phyloP scores from a whole-genome alignment of 1,284 basidiomycete genomes.

The Peniophora sp. region DNA sequence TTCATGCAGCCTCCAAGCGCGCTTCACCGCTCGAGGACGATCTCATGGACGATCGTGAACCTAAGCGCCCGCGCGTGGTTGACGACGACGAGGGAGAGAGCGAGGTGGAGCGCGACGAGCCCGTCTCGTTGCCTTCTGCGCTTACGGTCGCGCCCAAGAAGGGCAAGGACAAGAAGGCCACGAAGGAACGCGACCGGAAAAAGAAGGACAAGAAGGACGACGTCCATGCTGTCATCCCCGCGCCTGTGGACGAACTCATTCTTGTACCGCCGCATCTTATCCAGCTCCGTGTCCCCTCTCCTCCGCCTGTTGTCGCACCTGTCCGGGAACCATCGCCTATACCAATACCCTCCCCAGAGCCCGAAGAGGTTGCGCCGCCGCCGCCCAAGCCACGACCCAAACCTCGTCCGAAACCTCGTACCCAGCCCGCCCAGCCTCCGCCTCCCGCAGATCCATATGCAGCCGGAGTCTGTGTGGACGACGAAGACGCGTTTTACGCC shows the following conservation, averaged over 20 bases:
- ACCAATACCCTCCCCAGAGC: constrained; percentile 17
- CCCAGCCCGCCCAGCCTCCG: constrained; percentile 31
- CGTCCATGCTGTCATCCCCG: constrained; percentile 45
- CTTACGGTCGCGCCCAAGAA: constrained; percentile 25
- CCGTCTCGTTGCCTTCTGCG: constrained; percentile 16
- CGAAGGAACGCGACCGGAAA: constrained; percentile 23
- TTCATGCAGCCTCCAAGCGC: too few relatives aligned
- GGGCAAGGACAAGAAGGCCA: constrained; percentile 29
- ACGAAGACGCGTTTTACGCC: constrained; percentile 87
- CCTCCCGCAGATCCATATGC: constrained; percentile 53
- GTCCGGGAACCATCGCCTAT: neutral
- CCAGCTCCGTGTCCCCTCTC: constrained; percentile 36
- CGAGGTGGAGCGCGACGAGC: constrained; percentile 25
- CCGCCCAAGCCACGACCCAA: constrained; percentile 27
- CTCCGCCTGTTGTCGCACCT: neutral
- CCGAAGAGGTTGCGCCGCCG: constrained; percentile 32
- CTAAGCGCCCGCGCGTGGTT: constrained; percentile 12
- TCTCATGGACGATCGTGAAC: neutral
- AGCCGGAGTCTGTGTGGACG: constrained; percentile 69
- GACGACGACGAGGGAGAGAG: constrained; percentile 19
- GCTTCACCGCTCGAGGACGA: too few relatives aligned
- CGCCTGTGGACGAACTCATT: constrained; percentile 25
- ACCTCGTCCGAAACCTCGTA: constrained; percentile 23
- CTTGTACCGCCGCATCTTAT: constrained; percentile 43
- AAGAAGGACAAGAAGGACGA: constrained; percentile 24